Evolutionary conservation across 208 protist genomes (phyloP).

Genomic region (Willaertia magna): DNA sequence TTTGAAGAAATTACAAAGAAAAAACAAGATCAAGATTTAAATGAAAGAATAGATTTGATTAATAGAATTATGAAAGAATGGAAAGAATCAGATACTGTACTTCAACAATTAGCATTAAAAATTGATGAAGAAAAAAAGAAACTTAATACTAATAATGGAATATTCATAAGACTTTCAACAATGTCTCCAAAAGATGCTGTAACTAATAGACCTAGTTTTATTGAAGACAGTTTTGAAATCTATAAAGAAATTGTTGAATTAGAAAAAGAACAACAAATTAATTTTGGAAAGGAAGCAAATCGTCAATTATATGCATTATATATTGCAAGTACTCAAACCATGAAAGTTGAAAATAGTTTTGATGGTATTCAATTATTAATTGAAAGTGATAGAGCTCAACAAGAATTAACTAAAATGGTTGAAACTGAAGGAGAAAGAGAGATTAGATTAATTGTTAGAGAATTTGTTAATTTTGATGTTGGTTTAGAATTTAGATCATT

Average conservation of each 20-base stretch:
- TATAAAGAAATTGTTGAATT: neutral
- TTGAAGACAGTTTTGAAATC: neutral
- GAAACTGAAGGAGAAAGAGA: neutral
- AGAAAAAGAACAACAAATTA: neutral
- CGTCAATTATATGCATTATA: neutral
- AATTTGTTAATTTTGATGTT: neutral
- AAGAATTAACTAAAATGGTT: neutral
- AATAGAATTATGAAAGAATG: neutral
- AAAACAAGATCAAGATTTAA: no score
- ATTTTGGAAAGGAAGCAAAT: neutral
- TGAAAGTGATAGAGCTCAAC: neutral
- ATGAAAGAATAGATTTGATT: no score
- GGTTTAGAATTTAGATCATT: neutral
- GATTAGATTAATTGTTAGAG: neutral
- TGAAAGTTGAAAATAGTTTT: neutral
- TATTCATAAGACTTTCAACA: neutral
- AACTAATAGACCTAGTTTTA: neutral
- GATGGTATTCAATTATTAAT: constrained; percentile 2
- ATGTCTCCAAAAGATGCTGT: constrained; percentile 11
- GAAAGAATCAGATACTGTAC: neutral
- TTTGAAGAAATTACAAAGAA: no score
- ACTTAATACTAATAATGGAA: neutral
- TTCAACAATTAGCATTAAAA: neutral
- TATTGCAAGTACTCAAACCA: neutral
- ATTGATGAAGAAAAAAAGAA: neutral